Evolutionary conservation across 2,329 filamentous ascomycete species (phyloP).

Genomic region (Emergomyces orientalis): DNA sequence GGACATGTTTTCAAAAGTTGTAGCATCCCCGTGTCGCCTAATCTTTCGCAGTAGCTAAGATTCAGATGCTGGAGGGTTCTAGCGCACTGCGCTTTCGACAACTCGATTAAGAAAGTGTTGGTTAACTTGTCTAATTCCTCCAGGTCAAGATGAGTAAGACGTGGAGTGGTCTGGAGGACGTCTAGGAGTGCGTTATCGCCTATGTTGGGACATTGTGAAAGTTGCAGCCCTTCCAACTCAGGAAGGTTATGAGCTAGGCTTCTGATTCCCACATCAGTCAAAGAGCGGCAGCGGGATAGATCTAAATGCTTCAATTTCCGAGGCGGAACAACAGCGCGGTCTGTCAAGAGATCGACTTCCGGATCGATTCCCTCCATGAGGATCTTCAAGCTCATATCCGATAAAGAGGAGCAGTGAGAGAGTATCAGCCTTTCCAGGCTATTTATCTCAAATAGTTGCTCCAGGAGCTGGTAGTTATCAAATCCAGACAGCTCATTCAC

Average conservation of each 20-base stretch:
- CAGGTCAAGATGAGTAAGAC: constrained; percentile 76
- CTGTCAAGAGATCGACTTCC: constrained; percentile 71
- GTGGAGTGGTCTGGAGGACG: constrained; percentile 64
- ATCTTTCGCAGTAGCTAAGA: constrained; percentile 77
- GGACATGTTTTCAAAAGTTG: constrained; percentile 69
- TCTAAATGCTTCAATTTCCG: constrained; percentile 77
- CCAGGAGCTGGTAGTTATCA: constrained; percentile 61
- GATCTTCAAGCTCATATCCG: constrained; percentile 60
- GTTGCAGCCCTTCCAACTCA: constrained; percentile 68
- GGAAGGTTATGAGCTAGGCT: constrained; percentile 66
- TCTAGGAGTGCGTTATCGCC: constrained; percentile 63
- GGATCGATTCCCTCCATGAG: constrained; percentile 69
- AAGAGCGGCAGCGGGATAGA: constrained; percentile 63
- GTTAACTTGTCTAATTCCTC: constrained; percentile 75
- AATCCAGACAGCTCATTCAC: constrained; percentile 76
- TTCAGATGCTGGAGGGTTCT: constrained; percentile 66
- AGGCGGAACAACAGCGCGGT: constrained; percentile 63
- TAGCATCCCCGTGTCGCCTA: constrained; percentile 76
- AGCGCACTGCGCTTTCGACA: constrained; percentile 69
- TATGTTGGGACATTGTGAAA: constrained; percentile 66
- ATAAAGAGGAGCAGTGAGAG: constrained; percentile 68
- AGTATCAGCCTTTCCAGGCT: constrained; percentile 73
- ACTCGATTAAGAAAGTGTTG: constrained; percentile 62
- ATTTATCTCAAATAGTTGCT: constrained; percentile 68
- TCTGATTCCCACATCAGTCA: constrained; percentile 66